Evolutionary conservation across 495 filamentous ascomycete species (phyloP), one percentile per base, ranked within the genome.

Genomic region (Haplographium delicatum): DNA sequence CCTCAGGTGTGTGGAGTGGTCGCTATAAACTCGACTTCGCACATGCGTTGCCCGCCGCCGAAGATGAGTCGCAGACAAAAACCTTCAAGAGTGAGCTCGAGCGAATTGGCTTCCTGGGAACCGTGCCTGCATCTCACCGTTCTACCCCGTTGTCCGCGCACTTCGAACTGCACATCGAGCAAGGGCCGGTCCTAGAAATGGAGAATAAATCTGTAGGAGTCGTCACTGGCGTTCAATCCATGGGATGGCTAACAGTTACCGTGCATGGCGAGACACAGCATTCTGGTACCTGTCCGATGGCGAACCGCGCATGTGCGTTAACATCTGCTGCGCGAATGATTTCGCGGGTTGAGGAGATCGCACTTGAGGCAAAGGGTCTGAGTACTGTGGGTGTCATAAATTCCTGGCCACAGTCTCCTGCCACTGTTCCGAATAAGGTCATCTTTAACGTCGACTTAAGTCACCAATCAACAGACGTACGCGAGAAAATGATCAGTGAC

Each of bases 101-200:
- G 60, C 75, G 80, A 30, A 86, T 88, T 41, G 80, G 78, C 7
- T 89, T 86, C 50, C 65, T 86, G 2, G 86, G 85, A 31, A 54
- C 57, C 1, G 66, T 69, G 2, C 72, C 75, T 2, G 74, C 74
- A 5, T 78, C 70, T 38, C 73, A 81, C 59, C 68, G 74, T 50
- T 63, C 72, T 40, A 79, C 74, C 3, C 84, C 84, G 0, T 79
- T 91, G 69, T 84, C 77, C 13, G 86, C 86, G 0, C 85, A 89
- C 59, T 89, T 91, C 62, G 86, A 91, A 61, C 65, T 89, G 2
- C 86, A 89, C 57, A 89, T 90, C 43, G 86, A 50, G 19, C 46
- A 50, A 27, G 33, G 35, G 7, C 27, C 44, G 3, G 75, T 82
- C 25, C 72, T 90, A 2, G 75, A 86, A 40, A 65, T 70, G 1